A percentile compares a stretch with the other conserved stretches of the same genome.
Conservation (phyloP, 2,329 filamentous ascomycete species). For the Fusarium paranaense region DNA sequence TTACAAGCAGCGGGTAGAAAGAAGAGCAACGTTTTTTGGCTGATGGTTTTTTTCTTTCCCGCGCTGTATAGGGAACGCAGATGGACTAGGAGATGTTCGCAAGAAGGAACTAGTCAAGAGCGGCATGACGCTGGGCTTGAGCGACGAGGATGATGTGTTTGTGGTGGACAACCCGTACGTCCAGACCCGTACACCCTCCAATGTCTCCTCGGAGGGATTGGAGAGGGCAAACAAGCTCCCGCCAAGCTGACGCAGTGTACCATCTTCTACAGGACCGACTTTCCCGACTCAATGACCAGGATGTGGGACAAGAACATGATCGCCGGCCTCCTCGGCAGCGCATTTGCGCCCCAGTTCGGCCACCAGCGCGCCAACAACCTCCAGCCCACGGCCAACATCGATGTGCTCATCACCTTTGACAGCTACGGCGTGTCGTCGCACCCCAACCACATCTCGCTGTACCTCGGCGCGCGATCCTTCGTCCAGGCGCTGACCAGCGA, state of each 20-base stretch:
- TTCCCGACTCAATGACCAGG: conserved; percentile 89
- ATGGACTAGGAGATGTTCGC: conserved; percentile 85
- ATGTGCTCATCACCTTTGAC: conserved; percentile 93
- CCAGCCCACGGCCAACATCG: conserved; percentile 69
- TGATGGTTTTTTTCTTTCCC: conserved; percentile 32
- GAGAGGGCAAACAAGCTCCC: not conserved
- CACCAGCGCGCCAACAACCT: conserved; percentile 47
- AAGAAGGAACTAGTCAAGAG: conserved; percentile 87
- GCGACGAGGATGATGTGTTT: conserved; percentile 81
- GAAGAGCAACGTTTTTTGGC: conserved; percentile 25
- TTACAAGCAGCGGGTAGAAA: conserved; percentile 12
- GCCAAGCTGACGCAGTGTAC: conserved; percentile 8
- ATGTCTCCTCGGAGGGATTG: not conserved
- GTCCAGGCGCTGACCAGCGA: conserved; percentile 73
- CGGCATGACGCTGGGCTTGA: conserved; percentile 79
- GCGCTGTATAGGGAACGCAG: conserved; percentile 75
- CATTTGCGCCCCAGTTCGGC: conserved; percentile 77
- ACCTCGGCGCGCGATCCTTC: conserved; percentile 83
- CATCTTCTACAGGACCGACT: conserved; percentile 60
- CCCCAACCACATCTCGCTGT: conserved; percentile 92
- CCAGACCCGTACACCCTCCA: not conserved
- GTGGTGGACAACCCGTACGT: conserved; percentile 82
- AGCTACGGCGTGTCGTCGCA: conserved; percentile 83
- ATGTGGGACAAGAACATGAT: conserved; percentile 81
- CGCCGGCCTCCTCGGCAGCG: conserved; percentile 74